Conservation (phyloP, 352 stramenopile genomes). For the Phytophthora cajani region DNA sequence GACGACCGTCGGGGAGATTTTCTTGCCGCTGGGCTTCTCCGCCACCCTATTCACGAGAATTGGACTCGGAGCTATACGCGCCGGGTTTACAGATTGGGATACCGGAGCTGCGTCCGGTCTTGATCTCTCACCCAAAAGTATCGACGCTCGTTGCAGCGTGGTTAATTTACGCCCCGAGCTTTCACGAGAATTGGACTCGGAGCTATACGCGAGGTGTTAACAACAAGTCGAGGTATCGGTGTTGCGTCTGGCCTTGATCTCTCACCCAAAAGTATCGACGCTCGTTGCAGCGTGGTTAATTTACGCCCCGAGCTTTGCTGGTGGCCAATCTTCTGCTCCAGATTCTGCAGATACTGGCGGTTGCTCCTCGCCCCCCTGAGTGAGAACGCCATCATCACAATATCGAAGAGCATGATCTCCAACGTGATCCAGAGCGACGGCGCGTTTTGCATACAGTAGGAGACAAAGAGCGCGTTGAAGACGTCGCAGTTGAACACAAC, state of each 20-base stretch:
- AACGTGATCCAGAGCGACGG: conserved; percentile 20
- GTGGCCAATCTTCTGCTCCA: not conserved
- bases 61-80: not conserved
- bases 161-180: not conserved
- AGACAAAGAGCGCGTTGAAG: conserved; percentile 27
- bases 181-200: not conserved
- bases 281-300: not conserved
- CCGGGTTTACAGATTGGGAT: not conserved
- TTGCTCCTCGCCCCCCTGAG: not conserved
- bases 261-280: not conserved
- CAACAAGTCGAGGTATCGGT: no score
- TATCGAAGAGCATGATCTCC: conserved; percentile 17
- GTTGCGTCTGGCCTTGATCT: not conserved
- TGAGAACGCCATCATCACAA: not conserved
- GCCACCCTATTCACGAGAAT: not conserved
- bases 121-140: not conserved
- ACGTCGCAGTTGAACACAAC: conserved; percentile 29
- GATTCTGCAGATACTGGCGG: not conserved
- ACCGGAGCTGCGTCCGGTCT: not conserved
- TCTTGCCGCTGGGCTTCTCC: not conserved
- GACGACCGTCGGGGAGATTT: not conserved
- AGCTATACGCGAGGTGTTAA: not conserved
- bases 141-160: not conserved
- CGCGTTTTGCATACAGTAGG: conserved; percentile 28
- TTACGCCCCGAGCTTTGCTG: not conserved